Base-by-base conservation (phyloP, 495 filamentous ascomycete genomes). In the Penicillium cosmopolitanum region DNA sequence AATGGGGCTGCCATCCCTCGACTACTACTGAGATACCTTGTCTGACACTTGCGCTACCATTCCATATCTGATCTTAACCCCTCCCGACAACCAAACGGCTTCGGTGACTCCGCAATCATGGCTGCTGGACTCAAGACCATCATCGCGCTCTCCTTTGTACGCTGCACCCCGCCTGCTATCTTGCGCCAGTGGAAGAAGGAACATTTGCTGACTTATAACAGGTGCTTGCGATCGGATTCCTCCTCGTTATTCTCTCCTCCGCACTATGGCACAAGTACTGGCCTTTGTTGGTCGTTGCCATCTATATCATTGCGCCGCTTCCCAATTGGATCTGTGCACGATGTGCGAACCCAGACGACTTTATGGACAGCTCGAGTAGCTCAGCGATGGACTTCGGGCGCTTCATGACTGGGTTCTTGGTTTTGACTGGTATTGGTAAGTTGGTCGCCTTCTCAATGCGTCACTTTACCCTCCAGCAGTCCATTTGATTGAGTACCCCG, bases 381-480 rank as follows among this genome's bases (percentile, higher is more conserved):
- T 92, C 88, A 1, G 77, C 94, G 28, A 81, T 96, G 34, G 95
- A 98, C 70, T 89, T 98, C 73, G 95, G 95, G 33, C 83, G 92
- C 61, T 98, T 98, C 75, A 83, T 91, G 73, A 98, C 95, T 1
- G 95, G 96, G 1, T 97, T 98, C 63, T 77, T 98, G 76, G 93
- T 98, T n/a, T 83, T 97, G 33, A 97, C 97, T 93, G 95, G 95
- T 12, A 86, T 98, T 75, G 95, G 95, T 98, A 81, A 62, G 91
- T 85, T 35, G 19, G 33, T 56, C 34, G 25, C n/a, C 31, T 25
- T 34, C 28, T 19, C 18, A 53, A 55, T 44, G 42, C 42, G 42
- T 44, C 36, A 50, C 35, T 10, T 28, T 28, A 19, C 48, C 16
- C 16, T 16, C 16, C 16, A 5, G 42, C 42, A n/a, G 16, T 42